Conservation (phyloP, 805 yeast genomes). For the Saccharomycopsis sp. region DNA sequence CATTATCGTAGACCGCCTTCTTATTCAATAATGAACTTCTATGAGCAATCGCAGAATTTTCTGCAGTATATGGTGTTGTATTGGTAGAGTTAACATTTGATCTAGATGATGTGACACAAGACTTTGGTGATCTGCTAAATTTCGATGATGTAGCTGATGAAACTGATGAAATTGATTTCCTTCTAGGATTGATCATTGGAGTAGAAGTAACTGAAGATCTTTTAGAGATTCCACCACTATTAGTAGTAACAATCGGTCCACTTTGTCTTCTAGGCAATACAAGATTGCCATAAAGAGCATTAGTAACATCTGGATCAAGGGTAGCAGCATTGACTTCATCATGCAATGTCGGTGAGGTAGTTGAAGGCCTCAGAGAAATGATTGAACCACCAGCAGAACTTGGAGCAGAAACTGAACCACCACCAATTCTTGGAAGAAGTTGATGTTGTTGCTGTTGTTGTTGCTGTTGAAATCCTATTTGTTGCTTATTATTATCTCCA, state of each 20-base stretch:
- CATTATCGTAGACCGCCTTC: slow-evolving; percentile 3
- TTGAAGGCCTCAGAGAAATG: neutral
- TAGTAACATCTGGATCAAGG: neutral
- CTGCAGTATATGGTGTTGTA: slow-evolving; percentile 15
- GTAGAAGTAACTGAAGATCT: slow-evolving; percentile 3
- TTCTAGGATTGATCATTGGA: slow-evolving; percentile 2
- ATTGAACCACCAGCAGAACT: neutral
- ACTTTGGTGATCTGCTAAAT: slow-evolving; percentile 15
- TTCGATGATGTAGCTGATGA: slow-evolving; percentile 13
- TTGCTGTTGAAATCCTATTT: slow-evolving; percentile 21
- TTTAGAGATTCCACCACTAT: slow-evolving; percentile 1
- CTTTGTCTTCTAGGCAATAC: neutral
- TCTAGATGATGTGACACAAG: slow-evolving; percentile 2
- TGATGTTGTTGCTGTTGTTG: slow-evolving; percentile 15
- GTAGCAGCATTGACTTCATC: neutral
- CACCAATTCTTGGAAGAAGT: neutral
- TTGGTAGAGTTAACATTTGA: slow-evolving; percentile 8
- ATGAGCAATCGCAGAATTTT: neutral
- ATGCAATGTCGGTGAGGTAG: neutral
- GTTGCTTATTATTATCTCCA: slow-evolving; percentile 53
- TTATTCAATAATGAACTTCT: neutral
- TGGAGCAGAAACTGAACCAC: neutral
- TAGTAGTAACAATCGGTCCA: neutral
- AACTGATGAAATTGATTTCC: slow-evolving; percentile 13
- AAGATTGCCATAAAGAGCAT: neutral